A percentile compares a stretch with the other conserved stretches of the same genome.
These are phyloP conservation scores for Leptomonas pyrrhocoris DNA, from an alignment of 208 protist species.

Conservation along the genomic window DNA sequence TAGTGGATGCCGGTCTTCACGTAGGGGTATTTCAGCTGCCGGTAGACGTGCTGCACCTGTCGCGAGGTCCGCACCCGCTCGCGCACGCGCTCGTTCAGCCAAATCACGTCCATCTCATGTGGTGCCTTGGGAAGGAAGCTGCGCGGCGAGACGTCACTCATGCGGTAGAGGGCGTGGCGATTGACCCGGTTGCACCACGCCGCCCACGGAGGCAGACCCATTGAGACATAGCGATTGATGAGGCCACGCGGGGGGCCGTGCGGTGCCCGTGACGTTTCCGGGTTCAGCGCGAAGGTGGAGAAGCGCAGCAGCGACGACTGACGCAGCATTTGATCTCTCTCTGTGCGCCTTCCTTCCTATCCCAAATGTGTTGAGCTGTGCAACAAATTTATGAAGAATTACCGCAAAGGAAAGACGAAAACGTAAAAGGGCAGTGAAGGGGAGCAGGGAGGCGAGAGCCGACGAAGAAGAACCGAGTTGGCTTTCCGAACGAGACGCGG, in stretches of 20 bases:
- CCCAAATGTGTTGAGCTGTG: not conserved
- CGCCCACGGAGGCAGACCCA: constrained; percentile 91
- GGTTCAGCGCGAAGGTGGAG: constrained; percentile 84
- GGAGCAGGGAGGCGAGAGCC: too few species aligned
- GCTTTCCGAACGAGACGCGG: too few species aligned
- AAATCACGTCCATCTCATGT: constrained; percentile 92
- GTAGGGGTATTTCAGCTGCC: constrained; percentile 90
- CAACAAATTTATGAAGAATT: too few species aligned
- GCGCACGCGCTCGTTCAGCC: constrained; percentile 89
- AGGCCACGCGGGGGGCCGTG: constrained; percentile 86
- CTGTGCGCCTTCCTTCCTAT: not conserved
- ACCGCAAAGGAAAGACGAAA: too few species aligned
- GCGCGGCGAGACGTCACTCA: constrained; percentile 80
- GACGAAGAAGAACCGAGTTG: too few species aligned
- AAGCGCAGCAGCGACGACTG: constrained; percentile 42
- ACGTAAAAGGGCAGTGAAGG: too few species aligned
- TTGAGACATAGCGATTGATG: constrained; percentile 89
- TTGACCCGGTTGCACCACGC: constrained; percentile 90
- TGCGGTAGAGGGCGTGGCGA: constrained; percentile 83
- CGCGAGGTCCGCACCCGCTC: constrained; percentile 89
- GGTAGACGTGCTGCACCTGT: constrained; percentile 88
- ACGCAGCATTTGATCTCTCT: constrained; percentile 29
- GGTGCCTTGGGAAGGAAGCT: constrained; percentile 75
- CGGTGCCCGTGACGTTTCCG: constrained; percentile 79
- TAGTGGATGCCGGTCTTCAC: constrained; percentile 90